phyloP scores from a whole-genome alignment of 2,329 filamentous ascomycete species.

The Trichoderma gracile region DNA sequence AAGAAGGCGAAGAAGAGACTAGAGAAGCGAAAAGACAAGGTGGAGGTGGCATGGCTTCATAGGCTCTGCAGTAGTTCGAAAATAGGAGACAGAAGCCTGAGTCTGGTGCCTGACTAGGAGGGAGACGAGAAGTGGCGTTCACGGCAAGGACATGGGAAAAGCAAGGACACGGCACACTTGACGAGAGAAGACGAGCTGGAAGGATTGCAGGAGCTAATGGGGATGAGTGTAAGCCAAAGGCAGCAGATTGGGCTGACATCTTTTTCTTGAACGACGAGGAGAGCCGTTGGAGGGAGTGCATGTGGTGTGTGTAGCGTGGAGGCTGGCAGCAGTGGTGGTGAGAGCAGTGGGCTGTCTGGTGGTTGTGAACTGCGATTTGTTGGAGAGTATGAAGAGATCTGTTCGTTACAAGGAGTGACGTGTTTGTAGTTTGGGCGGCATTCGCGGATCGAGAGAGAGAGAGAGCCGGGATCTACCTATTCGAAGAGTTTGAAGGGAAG shows the following conservation, averaged over 20 bases:
- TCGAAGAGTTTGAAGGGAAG: neutral
- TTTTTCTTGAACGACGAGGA: too few relatives aligned
- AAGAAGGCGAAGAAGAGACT: neutral
- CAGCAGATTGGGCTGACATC: constrained; percentile 11
- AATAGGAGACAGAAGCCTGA: neutral
- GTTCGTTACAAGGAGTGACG: too few relatives aligned
- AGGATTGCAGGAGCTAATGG: neutral
- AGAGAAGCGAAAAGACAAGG: neutral
- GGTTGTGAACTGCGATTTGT: too few relatives aligned
- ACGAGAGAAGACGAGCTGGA: neutral
- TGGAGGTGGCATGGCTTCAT: neutral
- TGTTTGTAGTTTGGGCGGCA: too few relatives aligned
- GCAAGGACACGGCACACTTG: too few relatives aligned
- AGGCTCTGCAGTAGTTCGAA: constrained; percentile 11
- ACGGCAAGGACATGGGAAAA: neutral
- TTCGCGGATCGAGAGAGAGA: too few relatives aligned
- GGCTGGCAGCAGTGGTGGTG: too few relatives aligned
- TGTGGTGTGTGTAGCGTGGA: too few relatives aligned
- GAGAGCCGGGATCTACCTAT: neutral
- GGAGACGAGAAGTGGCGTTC: constrained; percentile 5
- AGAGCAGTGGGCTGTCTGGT: too few relatives aligned
- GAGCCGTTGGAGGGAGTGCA: neutral
- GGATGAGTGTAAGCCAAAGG: neutral
- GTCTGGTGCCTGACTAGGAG: constrained; percentile 17
- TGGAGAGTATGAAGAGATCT: too few relatives aligned